A percentile compares a stretch with the other conserved stretches of the same genome.
Evolutionary conservation across 1,139 yeast genomes (phyloP).

Genomic region (Hanseniaspora uvarum): DNA sequence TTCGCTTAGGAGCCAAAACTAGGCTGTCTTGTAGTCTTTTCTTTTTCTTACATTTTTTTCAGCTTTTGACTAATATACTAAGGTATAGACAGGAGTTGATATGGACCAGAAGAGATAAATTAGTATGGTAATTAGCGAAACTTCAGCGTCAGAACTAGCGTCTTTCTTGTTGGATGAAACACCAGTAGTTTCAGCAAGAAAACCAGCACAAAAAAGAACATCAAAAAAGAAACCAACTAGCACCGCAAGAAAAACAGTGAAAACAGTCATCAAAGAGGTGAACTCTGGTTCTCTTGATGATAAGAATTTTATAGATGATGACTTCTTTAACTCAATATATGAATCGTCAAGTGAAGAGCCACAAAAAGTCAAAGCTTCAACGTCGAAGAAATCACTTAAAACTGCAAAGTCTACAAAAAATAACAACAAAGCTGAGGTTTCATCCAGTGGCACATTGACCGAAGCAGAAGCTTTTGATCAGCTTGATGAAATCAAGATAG

Average conservation of each 20-base stretch:
- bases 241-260: neutral
- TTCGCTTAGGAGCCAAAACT: neutral
- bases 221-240: neutral
- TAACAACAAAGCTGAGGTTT: neutral
- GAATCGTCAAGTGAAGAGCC: neutral
- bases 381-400: neutral
- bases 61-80: no score
- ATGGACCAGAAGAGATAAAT: no score
- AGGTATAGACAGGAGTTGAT: no score
- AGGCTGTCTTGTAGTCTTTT: neutral
- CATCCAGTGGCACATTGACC: neutral
- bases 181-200: neutral
- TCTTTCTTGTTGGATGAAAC: conserved; percentile 7
- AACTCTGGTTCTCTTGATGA: neutral
- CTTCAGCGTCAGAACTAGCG: conserved; percentile 10
- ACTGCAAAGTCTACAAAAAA: neutral
- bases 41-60: neutral
- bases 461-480: conserved; percentile 1
- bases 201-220: neutral
- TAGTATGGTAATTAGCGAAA: neutral
- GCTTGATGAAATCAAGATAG: neutral
- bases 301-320: neutral
- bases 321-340: neutral
- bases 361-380: neutral
- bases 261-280: neutral